A percentile compares a stretch with the other conserved stretches of the same genome.
These are phyloP conservation scores for Fraxinus angustifolia DNA, from an alignment of 305 asterid species.

Conservation along the genomic window DNA sequence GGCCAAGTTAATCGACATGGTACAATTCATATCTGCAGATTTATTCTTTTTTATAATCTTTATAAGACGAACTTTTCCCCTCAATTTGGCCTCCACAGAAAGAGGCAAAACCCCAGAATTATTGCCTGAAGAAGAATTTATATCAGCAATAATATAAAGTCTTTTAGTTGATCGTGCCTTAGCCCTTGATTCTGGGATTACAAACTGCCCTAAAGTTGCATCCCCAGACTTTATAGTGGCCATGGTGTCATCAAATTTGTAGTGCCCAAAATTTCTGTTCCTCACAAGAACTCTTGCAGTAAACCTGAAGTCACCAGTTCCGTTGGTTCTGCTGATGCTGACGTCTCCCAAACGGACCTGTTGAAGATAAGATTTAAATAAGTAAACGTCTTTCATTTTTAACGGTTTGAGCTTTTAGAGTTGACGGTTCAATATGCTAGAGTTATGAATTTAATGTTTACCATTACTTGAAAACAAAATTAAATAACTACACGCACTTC, in stretches of 20 bases:
- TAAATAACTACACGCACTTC: background rate
- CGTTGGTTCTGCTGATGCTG: background rate
- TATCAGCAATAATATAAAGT: conserved; percentile 20
- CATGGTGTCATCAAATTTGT: conserved; percentile 24
- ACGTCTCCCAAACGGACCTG: conserved; percentile 22
- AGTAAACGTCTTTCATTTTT: background rate
- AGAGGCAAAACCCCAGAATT: conserved; percentile 24
- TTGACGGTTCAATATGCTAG: background rate
- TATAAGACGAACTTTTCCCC: conserved; percentile 42
- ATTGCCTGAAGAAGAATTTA: background rate
- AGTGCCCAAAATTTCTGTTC: conserved; percentile 42
- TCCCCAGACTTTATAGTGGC: conserved; percentile 20
- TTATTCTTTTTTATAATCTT: conserved; percentile 39
- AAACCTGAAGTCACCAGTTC: conserved; percentile 15
- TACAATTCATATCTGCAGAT: conserved; percentile 36
- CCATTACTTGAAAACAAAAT: background rate
- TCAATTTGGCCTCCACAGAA: conserved; percentile 29
- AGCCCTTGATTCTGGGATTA: conserved; percentile 31
- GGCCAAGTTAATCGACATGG: conserved; percentile 27
- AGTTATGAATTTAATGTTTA: background rate
- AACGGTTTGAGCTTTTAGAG: background rate
- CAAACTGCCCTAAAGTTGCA: conserved; percentile 18
- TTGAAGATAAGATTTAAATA: background rate
- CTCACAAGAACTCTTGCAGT: conserved; percentile 24
- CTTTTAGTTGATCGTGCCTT: conserved; percentile 36